These are phyloP conservation scores for Dioscorea dumetorum DNA, from an alignment of 106 monocot genomes.

Conservation along the genomic window DNA sequence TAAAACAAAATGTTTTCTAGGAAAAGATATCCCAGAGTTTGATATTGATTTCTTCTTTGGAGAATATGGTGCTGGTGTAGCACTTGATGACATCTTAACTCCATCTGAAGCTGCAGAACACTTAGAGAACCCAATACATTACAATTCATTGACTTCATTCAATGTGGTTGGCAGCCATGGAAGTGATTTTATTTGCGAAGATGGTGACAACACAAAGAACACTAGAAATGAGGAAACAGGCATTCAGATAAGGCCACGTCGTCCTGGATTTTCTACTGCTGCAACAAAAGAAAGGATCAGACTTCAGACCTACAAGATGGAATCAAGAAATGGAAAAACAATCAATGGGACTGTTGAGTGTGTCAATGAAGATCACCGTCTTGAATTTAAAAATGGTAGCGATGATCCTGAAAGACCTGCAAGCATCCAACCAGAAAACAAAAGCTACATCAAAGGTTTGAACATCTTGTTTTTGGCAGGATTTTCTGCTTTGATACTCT, in stretches of 20 bases:
- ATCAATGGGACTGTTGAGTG: constrained; percentile 28
- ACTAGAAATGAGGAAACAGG: constrained; percentile 17
- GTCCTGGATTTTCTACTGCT: neutral
- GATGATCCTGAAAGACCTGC: neutral
- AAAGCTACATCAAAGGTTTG: constrained; percentile 4
- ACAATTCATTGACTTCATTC: too few relatives aligned
- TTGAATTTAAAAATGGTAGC: constrained; percentile 9
- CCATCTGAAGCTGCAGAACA: too few relatives aligned
- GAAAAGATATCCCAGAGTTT: too few relatives aligned
- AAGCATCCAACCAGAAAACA: neutral
- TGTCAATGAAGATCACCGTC: constrained; percentile 13
- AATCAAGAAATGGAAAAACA: constrained; percentile 22
- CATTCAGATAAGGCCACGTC: constrained; percentile 29
- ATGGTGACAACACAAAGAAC: neutral
- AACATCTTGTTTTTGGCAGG: constrained; percentile 27
- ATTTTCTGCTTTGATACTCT: constrained; percentile 21
- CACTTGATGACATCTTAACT: too few relatives aligned
- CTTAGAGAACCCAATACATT: too few relatives aligned
- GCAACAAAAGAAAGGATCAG: constrained; percentile 7
- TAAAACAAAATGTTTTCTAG: constrained; percentile 15
- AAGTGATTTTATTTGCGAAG: neutral
- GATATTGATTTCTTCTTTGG: neutral
- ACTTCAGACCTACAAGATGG: constrained; percentile 45
- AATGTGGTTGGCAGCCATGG: neutral
- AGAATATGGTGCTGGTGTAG: too few relatives aligned